These are phyloP conservation scores for Aeschynomene evenia DNA, from an alignment of 306 rosid genomes.

Conservation along the genomic window DNA sequence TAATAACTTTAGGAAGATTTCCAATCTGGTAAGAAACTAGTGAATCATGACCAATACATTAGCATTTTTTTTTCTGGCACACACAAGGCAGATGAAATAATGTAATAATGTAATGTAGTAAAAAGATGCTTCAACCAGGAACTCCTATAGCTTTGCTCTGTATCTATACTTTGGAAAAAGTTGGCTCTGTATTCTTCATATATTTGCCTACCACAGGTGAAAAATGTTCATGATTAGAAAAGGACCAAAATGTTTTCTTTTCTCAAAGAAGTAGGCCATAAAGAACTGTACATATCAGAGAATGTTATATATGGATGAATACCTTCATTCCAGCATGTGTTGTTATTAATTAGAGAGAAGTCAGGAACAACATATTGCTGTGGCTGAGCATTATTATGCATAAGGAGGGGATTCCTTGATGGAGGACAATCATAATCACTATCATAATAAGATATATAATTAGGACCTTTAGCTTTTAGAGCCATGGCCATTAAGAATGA, in stretches of 20 bases:
- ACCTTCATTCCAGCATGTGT: conserved; percentile 20
- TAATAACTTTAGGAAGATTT: too few relatives aligned
- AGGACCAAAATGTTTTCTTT: neutral
- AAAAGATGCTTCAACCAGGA: neutral
- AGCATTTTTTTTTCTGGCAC: too few relatives aligned
- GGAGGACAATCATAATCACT: neutral
- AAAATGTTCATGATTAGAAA: neutral
- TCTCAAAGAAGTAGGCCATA: neutral
- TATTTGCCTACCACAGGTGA: neutral
- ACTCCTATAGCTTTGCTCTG: neutral
- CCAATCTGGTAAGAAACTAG: too few relatives aligned
- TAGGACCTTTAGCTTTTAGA: neutral
- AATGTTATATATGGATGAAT: conserved; percentile 16
- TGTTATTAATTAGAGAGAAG: neutral
- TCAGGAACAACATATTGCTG: neutral
- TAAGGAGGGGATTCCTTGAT: neutral
- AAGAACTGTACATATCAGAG: neutral
- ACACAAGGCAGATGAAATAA: too few relatives aligned
- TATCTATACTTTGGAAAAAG: neutral
- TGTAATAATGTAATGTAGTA: too few relatives aligned
- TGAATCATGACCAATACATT: too few relatives aligned
- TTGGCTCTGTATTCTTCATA: neutral
- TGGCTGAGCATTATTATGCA: neutral
- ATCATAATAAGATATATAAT: neutral
- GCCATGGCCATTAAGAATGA: neutral